Evolutionary conservation across 345 rosid genomes (phyloP).

Genomic region (Euclidium syriacum): DNA sequence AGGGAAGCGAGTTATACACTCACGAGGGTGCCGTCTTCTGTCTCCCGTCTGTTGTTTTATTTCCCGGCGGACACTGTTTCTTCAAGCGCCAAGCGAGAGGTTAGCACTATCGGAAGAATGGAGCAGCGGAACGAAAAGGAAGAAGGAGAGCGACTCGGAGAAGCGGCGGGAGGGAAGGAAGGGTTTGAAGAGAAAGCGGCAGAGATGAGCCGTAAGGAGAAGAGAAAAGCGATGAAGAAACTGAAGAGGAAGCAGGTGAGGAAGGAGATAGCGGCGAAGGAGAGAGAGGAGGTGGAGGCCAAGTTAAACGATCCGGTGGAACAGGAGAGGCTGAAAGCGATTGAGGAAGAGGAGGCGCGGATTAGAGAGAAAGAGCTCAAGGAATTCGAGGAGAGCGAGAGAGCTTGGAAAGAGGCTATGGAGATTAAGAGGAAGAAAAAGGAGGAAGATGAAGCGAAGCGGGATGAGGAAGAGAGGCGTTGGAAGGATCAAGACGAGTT

Average conservation of each 20-base stretch:
- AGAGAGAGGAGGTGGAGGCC: constrained; percentile 57
- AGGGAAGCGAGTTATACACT: not conserved
- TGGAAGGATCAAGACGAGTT: constrained; percentile 37
- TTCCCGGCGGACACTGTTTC: not conserved
- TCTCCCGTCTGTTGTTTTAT: not conserved
- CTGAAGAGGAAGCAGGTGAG: constrained; percentile 69
- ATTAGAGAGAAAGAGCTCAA: constrained; percentile 50
- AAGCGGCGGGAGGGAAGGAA: constrained; percentile 4
- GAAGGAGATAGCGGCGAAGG: constrained; percentile 65
- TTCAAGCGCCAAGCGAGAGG: constrained; percentile 1
- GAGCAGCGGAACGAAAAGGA: not conserved
- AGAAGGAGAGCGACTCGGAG: not conserved
- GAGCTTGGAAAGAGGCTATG: constrained; percentile 61
- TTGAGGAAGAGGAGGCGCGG: constrained; percentile 60
- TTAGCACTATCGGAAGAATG: constrained; percentile 1
- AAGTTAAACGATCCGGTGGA: constrained; percentile 63
- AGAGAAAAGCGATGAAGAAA: constrained; percentile 76
- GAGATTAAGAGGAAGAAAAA: constrained; percentile 51
- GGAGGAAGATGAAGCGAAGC: constrained; percentile 44
- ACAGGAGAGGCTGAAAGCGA: constrained; percentile 42
- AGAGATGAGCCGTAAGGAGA: constrained; percentile 56
- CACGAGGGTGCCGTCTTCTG: not conserved
- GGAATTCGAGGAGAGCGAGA: constrained; percentile 80
- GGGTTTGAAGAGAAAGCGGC: constrained; percentile 17
- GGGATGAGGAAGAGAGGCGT: constrained; percentile 38